Evolutionary conservation across 352 stramenopile species (phyloP), one percentile per base, ranked within the genome.

Genomic region (Phytophthora pistaciae): DNA sequence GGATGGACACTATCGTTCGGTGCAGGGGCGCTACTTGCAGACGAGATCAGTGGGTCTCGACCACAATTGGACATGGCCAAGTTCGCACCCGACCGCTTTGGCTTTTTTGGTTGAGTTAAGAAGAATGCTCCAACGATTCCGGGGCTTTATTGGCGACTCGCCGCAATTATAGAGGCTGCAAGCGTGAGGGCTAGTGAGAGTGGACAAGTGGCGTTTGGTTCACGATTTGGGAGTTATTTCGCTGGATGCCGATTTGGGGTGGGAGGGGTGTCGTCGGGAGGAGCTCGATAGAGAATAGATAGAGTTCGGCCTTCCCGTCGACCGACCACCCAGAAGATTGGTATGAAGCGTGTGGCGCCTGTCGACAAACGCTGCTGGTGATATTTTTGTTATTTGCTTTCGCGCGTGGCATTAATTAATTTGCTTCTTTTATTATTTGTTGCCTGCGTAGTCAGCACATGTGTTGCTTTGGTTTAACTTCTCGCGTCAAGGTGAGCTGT

Each of bases 1-100:
- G 90, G 88, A 29, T 96, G 88, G 88, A 95, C 85, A 66, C 78
- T 95, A 16, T 93, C 86, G 21, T 96, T 96, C 69, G 90, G 90
- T 44, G 82, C 88, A 14, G 90, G 73, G 7, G 88, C 88, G 53
- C 64, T 96, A 36, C 72, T 96, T 44, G 90, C 90, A 29, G 90
- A 96, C 58, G 74, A 93, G 46, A 96, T 96, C 61, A 95, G 84
- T 33, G 90, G 90, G 18, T 60, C 83, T 29, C 83, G 84, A 27
- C 90, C 90, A 65, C 81, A 96, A 58, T 77, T 96, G 14, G 89
- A 96, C 67, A 92, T 93, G 75, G 79, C 61, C 72, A 95, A 94
- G 66, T 96, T 94, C 65, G 82, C 87, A 60, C 88, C 88, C 50
- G 83, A 92, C 56, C 86, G 90, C 53, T 92, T 94, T 69, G 78